Evolutionary conservation across 495 filamentous ascomycete genomes (phyloP).

Genomic region (Daldinia decipiens): DNA sequence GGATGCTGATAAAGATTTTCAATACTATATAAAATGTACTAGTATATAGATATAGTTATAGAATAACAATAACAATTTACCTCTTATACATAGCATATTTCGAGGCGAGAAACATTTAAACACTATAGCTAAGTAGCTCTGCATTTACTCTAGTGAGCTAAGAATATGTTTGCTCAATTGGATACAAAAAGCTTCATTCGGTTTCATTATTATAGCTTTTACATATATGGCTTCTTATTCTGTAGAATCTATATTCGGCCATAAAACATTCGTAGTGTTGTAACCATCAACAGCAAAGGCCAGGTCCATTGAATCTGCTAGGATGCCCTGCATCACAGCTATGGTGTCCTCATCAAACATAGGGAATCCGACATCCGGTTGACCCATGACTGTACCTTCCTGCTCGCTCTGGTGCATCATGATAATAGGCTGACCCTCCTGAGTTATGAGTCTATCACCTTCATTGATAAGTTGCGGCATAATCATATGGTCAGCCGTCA

Average conservation of each 20-base stretch:
- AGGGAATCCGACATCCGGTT: slow-evolving; percentile 1
- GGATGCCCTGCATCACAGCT: slow-evolving; percentile 26
- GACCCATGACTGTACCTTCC: neutral
- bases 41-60: too few relatives aligned
- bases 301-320: slow-evolving; percentile 31
- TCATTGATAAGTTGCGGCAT: slow-evolving; percentile 3
- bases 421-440: neutral
- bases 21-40: neutral
- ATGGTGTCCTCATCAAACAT: slow-evolving; percentile 31
- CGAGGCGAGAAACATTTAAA: neutral
- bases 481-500: slow-evolving; percentile 29
- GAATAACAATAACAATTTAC: too few relatives aligned
- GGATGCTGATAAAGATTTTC: neutral
- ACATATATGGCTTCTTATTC: neutral
- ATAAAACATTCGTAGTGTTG: slow-evolving; percentile 17
- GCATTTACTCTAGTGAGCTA: neutral
- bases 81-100: too few relatives aligned
- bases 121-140: neutral
- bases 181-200: neutral
- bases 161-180: neutral
- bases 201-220: neutral
- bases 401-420: slow-evolving; percentile 11
- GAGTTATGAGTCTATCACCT: slow-evolving; percentile 3
- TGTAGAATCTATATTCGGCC: slow-evolving; percentile 16
- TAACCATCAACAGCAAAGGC: slow-evolving; percentile 31